Conservation (phyloP, 1,139 yeast species). For the Kurtzmaniella quercitrusa region DNA sequence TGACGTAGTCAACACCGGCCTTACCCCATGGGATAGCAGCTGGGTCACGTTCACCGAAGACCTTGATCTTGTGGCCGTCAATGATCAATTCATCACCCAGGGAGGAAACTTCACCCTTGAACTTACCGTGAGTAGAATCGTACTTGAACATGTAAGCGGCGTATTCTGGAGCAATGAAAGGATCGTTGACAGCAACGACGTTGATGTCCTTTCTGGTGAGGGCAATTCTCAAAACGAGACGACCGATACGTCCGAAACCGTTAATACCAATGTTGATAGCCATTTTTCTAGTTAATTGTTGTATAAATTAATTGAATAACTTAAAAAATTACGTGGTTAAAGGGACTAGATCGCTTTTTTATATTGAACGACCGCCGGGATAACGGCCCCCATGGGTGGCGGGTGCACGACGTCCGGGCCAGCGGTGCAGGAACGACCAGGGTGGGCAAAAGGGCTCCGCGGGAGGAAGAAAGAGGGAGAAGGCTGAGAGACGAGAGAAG, state of each 20-base stretch:
- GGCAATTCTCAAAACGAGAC: slow-evolving; percentile 80
- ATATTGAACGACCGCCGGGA: slow-evolving; percentile 8
- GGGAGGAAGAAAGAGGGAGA: neutral
- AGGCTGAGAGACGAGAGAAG: neutral
- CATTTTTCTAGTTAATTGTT: slow-evolving; percentile 16
- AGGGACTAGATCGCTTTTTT: slow-evolving; percentile 4
- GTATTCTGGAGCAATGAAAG: slow-evolving; percentile 77
- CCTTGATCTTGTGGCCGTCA: slow-evolving; percentile 64
- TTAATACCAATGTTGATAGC: slow-evolving; percentile 67
- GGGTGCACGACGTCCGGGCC: slow-evolving; percentile 10
- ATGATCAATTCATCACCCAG: slow-evolving; percentile 57
- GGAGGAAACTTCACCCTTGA: slow-evolving; percentile 61
- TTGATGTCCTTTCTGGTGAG: slow-evolving; percentile 64
- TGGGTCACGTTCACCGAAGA: slow-evolving; percentile 78
- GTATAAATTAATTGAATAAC: slow-evolving; percentile 4
- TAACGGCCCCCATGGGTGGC: slow-evolving; percentile 12
- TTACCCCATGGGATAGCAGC: slow-evolving; percentile 79
- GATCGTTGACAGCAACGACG: slow-evolving; percentile 80
- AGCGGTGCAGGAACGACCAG: slow-evolving; percentile 3
- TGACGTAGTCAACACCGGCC: slow-evolving; percentile 71
- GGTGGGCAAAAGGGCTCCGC: slow-evolving; percentile 1
- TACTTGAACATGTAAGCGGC: slow-evolving; percentile 88
- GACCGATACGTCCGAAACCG: slow-evolving; percentile 90
- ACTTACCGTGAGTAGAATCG: slow-evolving; percentile 82
- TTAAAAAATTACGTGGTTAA: slow-evolving; percentile 4